Conservation (phyloP, 164 flowering plant species). For the Tinospora cordifolia region DNA sequence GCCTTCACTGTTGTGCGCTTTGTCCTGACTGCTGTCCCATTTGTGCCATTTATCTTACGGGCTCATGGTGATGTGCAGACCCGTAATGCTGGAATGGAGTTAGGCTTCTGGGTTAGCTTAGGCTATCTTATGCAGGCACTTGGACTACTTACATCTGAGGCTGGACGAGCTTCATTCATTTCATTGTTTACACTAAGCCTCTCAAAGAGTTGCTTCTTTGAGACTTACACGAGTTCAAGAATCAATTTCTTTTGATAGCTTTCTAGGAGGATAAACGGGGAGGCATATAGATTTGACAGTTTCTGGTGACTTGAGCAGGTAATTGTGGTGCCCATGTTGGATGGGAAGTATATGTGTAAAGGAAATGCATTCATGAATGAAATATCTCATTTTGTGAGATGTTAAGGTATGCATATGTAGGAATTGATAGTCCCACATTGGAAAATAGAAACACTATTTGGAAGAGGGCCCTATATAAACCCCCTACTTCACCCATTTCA, state of each 20-base stretch:
- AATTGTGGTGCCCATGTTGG: conserved; percentile 70
- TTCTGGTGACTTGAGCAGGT: conserved; percentile 39
- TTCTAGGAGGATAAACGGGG: not conserved
- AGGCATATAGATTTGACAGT: not conserved
- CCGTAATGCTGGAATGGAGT: conserved; percentile 67
- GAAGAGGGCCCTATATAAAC: no score
- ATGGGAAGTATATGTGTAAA: no score
- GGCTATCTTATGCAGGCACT: conserved; percentile 77
- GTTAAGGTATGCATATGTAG: no score
- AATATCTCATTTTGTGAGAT: no score
- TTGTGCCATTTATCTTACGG: conserved; percentile 52
- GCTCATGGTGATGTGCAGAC: conserved; percentile 44
- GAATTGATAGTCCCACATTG: no score
- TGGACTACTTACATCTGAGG: conserved; percentile 77
- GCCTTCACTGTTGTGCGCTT: conserved; percentile 65
- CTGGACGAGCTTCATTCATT: conserved; percentile 84
- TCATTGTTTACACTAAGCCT: conserved; percentile 64
- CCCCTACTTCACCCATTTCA: no score
- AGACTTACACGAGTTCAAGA: not conserved
- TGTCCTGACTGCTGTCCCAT: conserved; percentile 60
- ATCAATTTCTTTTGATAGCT: conserved; percentile 5
- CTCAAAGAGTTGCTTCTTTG: not conserved
- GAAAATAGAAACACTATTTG: no score
- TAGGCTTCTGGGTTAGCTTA: conserved; percentile 86
- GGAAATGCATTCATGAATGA: no score